These are phyloP conservation scores for Colletotrichum sp. DNA, from an alignment of 2,329 filamentous ascomycete genomes.

Conservation along the genomic window DNA sequence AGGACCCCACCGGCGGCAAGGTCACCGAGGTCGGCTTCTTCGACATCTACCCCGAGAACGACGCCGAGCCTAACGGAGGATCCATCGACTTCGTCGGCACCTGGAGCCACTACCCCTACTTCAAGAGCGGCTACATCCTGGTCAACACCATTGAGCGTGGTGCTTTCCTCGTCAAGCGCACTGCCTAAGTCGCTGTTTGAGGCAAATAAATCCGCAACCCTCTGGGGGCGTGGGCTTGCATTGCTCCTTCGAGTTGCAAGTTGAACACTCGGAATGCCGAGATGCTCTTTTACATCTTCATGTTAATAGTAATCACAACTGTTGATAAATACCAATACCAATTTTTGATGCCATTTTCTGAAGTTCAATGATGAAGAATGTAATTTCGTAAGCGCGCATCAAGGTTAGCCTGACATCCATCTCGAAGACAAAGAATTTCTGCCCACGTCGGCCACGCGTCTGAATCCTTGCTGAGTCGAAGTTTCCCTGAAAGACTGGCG, in stretches of 20 bases:
- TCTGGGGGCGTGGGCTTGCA: neutral
- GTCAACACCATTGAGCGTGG: constrained; percentile 28
- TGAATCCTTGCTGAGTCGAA: neutral
- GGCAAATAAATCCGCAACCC: neutral
- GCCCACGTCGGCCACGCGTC: neutral
- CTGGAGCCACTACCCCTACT: constrained; percentile 26
- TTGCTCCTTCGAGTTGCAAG: neutral
- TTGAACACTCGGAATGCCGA: neutral
- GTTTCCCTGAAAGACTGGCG: neutral
- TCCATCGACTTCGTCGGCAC: constrained; percentile 21
- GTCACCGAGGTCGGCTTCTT: constrained; percentile 48
- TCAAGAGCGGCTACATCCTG: constrained; percentile 24
- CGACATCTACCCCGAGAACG: constrained; percentile 45
- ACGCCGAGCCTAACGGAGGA: constrained; percentile 21
- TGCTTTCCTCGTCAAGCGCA: constrained; percentile 23
- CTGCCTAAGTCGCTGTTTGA: neutral
- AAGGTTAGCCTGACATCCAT: neutral
- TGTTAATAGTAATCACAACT: neutral
- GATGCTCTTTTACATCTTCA: neutral
- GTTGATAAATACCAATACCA: neutral
- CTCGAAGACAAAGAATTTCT: neutral
- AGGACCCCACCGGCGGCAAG: constrained; percentile 38
- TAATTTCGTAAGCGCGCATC: neutral
- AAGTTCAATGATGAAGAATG: fast-evolving
- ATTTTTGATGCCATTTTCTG: neutral